A percentile compares a stretch with the other conserved stretches of the same genome.
These are phyloP conservation scores for Solidago caesia DNA, from an alignment of 129 eudicot genomes.

Conservation along the genomic window DNA sequence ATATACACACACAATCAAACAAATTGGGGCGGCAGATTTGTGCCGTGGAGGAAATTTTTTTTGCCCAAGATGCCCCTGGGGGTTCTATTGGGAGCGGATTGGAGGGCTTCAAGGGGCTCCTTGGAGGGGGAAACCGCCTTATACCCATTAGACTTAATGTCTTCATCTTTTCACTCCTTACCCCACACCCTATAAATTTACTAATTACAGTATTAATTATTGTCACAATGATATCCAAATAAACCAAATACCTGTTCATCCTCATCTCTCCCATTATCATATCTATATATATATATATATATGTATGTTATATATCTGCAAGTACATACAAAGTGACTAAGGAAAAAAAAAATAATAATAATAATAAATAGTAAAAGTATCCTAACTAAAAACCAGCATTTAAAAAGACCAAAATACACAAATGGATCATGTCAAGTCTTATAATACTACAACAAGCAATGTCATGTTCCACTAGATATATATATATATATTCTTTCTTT, in stretches of 20 bases:
- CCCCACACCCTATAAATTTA: conserved; percentile 1
- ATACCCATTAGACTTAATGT: too few relatives aligned
- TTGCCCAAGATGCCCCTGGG: too few relatives aligned
- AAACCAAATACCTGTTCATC: conserved; percentile 5
- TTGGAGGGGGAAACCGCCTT: too few relatives aligned
- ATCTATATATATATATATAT: background rate
- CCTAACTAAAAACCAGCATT: conserved; percentile 4
- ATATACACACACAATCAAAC: too few relatives aligned
- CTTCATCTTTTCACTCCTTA: too few relatives aligned
- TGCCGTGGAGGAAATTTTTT: too few relatives aligned
- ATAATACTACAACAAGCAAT: conserved; percentile 31
- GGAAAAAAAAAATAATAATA: background rate
- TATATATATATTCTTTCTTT: conserved; percentile 17
- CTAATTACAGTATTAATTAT: background rate
- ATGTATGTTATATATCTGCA: too few relatives aligned
- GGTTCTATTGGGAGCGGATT: too few relatives aligned
- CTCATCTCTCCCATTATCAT: background rate
- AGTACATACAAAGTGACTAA: background rate
- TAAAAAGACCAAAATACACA: conserved; percentile 14
- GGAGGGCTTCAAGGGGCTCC: too few relatives aligned
- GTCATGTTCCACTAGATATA: conserved; percentile 51
- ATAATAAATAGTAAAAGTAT: background rate
- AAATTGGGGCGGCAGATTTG: too few relatives aligned
- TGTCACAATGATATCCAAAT: background rate
- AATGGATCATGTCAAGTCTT: conserved; percentile 37